Evolutionary conservation across 2,329 filamentous ascomycete species (phyloP), one percentile per base, ranked within the genome.

Genomic region (Volutella citrinella): DNA sequence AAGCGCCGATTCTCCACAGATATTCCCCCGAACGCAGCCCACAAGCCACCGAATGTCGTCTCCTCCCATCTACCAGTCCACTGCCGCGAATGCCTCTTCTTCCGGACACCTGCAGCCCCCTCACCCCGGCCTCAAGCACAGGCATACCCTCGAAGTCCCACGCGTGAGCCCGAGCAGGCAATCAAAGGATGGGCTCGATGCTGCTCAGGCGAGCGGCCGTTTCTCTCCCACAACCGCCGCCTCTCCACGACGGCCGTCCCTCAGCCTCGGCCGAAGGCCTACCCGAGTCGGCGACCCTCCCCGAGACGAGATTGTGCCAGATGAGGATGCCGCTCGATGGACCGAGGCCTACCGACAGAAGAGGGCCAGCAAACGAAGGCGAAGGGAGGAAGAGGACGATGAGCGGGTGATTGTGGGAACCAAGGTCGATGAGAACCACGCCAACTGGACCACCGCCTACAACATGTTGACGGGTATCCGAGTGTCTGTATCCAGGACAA

Each of bases 391-490:
- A 43, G 84, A 96, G 50, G 89, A 96, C 47, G 93, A 97, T 42
- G 91, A 97, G 53, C 80, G 90, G 43, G 91, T 98, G 9, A 76
- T 97, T 19, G 90, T 98, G 13, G 93, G 93, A 40, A 98, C 88
- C 38, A 97, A 96, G 67, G 93, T 98, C 32, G 93, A 98, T 59
- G 90, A 97, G 68, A 86, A 87, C 54, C 93, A 98, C 61, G 86
- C 88, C 49, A 97, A 97, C 63, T 98, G 87, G 82, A 89, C 95
- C 27, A 96, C 89, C 3, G 93, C 93, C 39, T 98, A 98, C 70
- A 98, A 98, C 65, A 98, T 98, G 93, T 76, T 98, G 67, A 98
- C 93, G 23, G 93, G 93, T 45, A 98, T 98, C 59, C 89, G 93
- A 36, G 95, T 97, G 54, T 90, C 88, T 26, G 93, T 98, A 17